Evolutionary conservation across 176 grass and related monocot species (phyloP).

Genomic region (Eleusine indica): DNA sequence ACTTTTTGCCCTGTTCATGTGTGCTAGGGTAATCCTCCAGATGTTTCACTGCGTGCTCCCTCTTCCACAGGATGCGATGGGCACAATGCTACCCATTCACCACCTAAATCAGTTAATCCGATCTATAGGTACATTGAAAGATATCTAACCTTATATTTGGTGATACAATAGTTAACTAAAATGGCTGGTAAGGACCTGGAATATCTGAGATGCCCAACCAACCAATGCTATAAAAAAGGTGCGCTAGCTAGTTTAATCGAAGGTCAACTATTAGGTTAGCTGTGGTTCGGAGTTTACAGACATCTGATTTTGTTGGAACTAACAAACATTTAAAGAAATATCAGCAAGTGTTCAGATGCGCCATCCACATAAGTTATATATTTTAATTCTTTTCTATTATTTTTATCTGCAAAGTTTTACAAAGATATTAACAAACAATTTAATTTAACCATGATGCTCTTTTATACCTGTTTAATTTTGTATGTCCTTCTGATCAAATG

Average conservation of each 20-base stretch:
- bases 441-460: slow-evolving; percentile 39
- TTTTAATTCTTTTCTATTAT: background rate
- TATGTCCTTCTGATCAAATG: slow-evolving; percentile 30
- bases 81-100: slow-evolving; percentile 39
- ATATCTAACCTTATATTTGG: slow-evolving; percentile 23
- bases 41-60: slow-evolving; percentile 33
- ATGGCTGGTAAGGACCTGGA: slow-evolving; percentile 16
- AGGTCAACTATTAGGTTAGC: background rate
- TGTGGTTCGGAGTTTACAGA: background rate
- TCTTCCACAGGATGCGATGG: slow-evolving; percentile 47
- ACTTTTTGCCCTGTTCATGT: slow-evolving; percentile 16
- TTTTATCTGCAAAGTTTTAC: background rate
- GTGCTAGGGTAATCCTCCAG: slow-evolving; percentile 46
- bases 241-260: background rate
- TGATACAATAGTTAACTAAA: slow-evolving; percentile 14
- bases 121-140: slow-evolving; percentile 42
- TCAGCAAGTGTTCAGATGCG: background rate
- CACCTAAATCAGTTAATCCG: slow-evolving; percentile 36
- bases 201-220: slow-evolving; percentile 13
- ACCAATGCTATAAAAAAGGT: slow-evolving; percentile 1
- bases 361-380: background rate
- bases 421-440: slow-evolving; percentile 8
- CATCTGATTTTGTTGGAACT: background rate
- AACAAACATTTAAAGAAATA: slow-evolving; percentile 23
- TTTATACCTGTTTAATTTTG: slow-evolving; percentile 14